Conservation (phyloP, 768 basidiomycete species). For the Guyanaporus albipodus region DNA sequence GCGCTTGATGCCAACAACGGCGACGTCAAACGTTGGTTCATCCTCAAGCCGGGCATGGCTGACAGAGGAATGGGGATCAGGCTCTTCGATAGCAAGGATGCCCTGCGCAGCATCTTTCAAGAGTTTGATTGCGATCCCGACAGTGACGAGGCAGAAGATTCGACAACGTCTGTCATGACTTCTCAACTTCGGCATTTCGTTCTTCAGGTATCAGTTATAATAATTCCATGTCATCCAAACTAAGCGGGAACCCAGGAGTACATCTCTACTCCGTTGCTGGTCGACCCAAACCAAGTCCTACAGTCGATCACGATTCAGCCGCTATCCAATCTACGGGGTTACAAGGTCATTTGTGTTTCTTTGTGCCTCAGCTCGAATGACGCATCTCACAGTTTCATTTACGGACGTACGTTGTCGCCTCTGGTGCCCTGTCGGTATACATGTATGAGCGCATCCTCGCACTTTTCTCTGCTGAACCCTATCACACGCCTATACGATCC, state of each 20-base stretch:
- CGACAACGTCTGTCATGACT: conserved; percentile 58
- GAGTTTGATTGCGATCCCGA: conserved; percentile 66
- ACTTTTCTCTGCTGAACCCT: conserved; percentile 79
- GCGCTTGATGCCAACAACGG: conserved; percentile 43
- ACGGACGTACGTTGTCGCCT: conserved; percentile 79
- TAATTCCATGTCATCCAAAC: conserved; percentile 2
- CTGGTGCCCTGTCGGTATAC: conserved; percentile 74
- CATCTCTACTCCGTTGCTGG: conserved; percentile 66
- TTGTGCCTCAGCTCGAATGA: conserved; percentile 9
- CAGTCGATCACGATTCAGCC: conserved; percentile 16
- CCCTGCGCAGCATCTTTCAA: conserved; percentile 71
- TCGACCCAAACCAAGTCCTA: conserved; percentile 58
- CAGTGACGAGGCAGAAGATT: conserved; percentile 44
- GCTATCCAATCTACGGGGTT: conserved; percentile 36
- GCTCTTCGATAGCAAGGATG: conserved; percentile 75
- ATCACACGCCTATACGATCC: conserved; percentile 43
- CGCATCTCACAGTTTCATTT: conserved; percentile 75
- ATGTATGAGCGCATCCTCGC: conserved; percentile 82
- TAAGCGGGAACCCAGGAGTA: conserved; percentile 64
- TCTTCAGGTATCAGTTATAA: conserved; percentile 62
- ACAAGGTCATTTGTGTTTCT: conserved; percentile 48
- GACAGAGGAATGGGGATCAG: conserved; percentile 95
- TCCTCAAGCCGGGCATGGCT: conserved; percentile 96
- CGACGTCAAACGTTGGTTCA: conserved; percentile 67
- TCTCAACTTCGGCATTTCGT: conserved; percentile 95